A percentile compares a stretch with the other conserved stretches of the same genome.
phyloP scores from a whole-genome alignment of 2,329 filamentous ascomycete species.

The Trichocomaceae sp. region DNA sequence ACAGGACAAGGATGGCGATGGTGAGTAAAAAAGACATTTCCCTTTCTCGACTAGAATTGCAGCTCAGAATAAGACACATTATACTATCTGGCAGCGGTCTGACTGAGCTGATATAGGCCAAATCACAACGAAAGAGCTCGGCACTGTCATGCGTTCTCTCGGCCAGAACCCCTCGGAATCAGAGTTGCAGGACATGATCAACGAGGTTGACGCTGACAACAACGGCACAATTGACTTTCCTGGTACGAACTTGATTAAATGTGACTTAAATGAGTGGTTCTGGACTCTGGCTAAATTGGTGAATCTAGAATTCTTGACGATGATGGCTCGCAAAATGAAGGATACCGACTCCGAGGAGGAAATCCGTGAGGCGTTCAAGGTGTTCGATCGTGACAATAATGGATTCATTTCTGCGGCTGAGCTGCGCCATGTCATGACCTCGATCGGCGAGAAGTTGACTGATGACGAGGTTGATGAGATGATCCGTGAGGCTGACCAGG shows the following conservation, averaged over 20 bases:
- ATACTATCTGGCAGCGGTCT: background rate
- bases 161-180: constrained; percentile 87
- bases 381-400: constrained; percentile 86
- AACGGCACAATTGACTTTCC: constrained; percentile 89
- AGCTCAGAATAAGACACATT: no score
- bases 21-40: constrained; percentile 49
- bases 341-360: constrained; percentile 88
- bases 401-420: constrained; percentile 85
- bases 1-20: constrained; percentile 86
- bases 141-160: constrained; percentile 83
- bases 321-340: constrained; percentile 95
- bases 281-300: constrained; percentile 15
- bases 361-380: constrained; percentile 84
- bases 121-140: constrained; percentile 86
- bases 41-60: background rate
- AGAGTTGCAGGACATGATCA: constrained; percentile 89
- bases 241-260: no score
- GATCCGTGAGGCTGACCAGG: constrained; percentile 86
- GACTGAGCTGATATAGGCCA: constrained; percentile 52
- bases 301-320: constrained; percentile 75
- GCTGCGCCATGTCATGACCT: constrained; percentile 85
- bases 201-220: constrained; percentile 87
- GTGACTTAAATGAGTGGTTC: no score
- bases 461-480: constrained; percentile 90
- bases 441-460: constrained; percentile 83